A percentile compares a stretch with the other conserved stretches of the same genome.
Conservation (phyloP, 192 early-diverging fungal genomes). For the Dispira parvispora region DNA sequence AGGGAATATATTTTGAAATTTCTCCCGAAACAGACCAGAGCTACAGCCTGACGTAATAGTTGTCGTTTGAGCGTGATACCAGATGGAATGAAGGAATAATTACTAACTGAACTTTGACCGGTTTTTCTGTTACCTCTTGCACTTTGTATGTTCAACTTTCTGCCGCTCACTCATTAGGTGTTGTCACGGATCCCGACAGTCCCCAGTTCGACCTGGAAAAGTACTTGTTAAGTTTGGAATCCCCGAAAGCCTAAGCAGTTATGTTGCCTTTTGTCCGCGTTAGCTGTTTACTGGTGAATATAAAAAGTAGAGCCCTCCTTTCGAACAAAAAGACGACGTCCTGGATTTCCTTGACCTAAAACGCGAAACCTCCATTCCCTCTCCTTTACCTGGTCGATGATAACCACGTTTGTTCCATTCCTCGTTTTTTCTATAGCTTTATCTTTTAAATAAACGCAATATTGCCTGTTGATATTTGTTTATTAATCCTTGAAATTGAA, state of each 20-base stretch:
- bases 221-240: conserved; percentile 16
- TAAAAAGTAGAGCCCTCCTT: too few relatives aligned
- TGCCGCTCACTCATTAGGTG: background rate
- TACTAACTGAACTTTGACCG: background rate
- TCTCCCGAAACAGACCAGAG: conserved; percentile 9
- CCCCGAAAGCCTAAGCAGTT: background rate
- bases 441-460: too few relatives aligned
- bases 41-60: background rate
- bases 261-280: too few relatives aligned
- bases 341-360: too few relatives aligned
- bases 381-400: background rate
- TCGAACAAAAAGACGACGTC: too few relatives aligned
- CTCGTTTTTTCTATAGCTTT: too few relatives aligned
- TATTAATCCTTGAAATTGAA: too few relatives aligned
- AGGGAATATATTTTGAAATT: background rate
- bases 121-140: conserved; percentile 1
- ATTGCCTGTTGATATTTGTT: too few relatives aligned
- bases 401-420: too few relatives aligned
- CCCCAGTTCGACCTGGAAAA: conserved; percentile 43
- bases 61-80: background rate
- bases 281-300: too few relatives aligned
- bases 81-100: background rate
- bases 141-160: background rate
- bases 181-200: conserved; percentile 32
- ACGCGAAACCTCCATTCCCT: background rate